Conservation (phyloP, 2,329 filamentous ascomycete species). For the Pseudogymnoascus pannorum region DNA sequence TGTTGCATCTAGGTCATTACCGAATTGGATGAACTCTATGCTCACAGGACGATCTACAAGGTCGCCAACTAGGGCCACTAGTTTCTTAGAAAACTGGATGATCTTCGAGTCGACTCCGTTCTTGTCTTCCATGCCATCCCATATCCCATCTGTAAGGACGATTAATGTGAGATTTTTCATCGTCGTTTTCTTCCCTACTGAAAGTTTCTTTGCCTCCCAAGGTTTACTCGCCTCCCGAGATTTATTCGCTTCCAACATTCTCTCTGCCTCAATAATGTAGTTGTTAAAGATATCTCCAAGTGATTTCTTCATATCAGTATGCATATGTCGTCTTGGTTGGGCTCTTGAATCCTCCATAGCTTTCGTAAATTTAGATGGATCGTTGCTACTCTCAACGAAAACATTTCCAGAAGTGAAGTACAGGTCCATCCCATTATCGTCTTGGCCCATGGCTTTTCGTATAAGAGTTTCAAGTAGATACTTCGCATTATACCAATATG, state of each 20-base stretch:
- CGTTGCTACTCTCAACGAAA: not conserved
- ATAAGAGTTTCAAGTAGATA: slow-evolving; percentile 22
- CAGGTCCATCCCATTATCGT: slow-evolving; percentile 27
- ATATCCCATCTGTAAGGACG: slow-evolving; percentile 20
- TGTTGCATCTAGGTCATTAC: slow-evolving; percentile 19
- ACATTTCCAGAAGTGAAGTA: slow-evolving; percentile 16
- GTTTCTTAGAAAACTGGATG: slow-evolving; percentile 1
- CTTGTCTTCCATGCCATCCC: slow-evolving; percentile 14
- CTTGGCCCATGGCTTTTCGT: slow-evolving; percentile 23
- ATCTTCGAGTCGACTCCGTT: slow-evolving; percentile 11
- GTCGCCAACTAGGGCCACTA: not conserved
- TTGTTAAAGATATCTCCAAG: slow-evolving; percentile 14
- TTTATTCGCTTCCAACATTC: no score
- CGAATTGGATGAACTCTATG: slow-evolving; percentile 29
- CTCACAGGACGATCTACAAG: slow-evolving; percentile 21
- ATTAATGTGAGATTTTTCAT: slow-evolving; percentile 16
- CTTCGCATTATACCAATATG: slow-evolving; percentile 21
- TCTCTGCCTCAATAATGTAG: slow-evolving; percentile 12
- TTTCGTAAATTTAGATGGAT: slow-evolving; percentile 3
- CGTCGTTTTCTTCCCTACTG: no score
- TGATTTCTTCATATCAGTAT: slow-evolving; percentile 14
- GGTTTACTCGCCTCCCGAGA: no score
- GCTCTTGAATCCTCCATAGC: slow-evolving; percentile 9
- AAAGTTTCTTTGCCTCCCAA: no score
- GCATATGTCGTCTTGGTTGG: not conserved